These are phyloP conservation scores for Beauveria australis DNA, from an alignment of 2,329 filamentous ascomycete genomes.

Conservation along the genomic window DNA sequence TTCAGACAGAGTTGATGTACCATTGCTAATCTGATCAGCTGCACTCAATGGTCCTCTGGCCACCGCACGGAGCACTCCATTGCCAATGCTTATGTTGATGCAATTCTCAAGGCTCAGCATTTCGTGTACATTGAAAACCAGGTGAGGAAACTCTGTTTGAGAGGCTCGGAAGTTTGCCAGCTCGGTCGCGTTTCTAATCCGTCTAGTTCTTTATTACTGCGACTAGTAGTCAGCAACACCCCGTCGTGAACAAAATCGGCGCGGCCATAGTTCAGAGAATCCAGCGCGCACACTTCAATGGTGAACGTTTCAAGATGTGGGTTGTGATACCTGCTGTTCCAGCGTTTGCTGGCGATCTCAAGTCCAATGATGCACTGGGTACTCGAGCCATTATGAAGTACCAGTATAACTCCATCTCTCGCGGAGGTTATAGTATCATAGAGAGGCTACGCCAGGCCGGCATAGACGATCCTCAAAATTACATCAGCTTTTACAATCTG, in stretches of 20 bases:
- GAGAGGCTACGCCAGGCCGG: constrained; percentile 62
- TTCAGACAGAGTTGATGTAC: too few relatives aligned
- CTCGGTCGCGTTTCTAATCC: not conserved
- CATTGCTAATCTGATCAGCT: constrained; percentile 23
- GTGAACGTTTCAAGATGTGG: constrained; percentile 64
- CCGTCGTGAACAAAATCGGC: constrained; percentile 71
- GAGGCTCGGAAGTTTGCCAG: not conserved
- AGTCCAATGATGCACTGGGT: constrained; percentile 62
- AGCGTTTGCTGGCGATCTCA: constrained; percentile 73
- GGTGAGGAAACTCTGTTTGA: constrained; percentile 21
- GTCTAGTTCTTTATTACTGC: constrained; percentile 77
- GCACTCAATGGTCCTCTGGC: constrained; percentile 43
- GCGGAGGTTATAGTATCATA: constrained; percentile 70
- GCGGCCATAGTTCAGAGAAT: constrained; percentile 72
- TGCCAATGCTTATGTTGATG: constrained; percentile 71
- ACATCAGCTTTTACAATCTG: constrained; percentile 80
- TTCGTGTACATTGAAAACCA: constrained; percentile 77
- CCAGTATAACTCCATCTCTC: constrained; percentile 72
- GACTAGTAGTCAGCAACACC: constrained; percentile 59
- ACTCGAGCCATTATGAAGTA: constrained; percentile 85
- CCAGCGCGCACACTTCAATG: constrained; percentile 56
- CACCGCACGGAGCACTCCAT: constrained; percentile 64
- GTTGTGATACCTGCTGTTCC: constrained; percentile 74
- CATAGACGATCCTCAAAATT: constrained; percentile 58
- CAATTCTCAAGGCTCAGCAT: constrained; percentile 60